Percentiles rank a stretch among this genome's conserved stretches.
phyloP scores from a whole-genome alignment of 176 grass and related monocot genomes.

The Oryza meridionalis region DNA sequence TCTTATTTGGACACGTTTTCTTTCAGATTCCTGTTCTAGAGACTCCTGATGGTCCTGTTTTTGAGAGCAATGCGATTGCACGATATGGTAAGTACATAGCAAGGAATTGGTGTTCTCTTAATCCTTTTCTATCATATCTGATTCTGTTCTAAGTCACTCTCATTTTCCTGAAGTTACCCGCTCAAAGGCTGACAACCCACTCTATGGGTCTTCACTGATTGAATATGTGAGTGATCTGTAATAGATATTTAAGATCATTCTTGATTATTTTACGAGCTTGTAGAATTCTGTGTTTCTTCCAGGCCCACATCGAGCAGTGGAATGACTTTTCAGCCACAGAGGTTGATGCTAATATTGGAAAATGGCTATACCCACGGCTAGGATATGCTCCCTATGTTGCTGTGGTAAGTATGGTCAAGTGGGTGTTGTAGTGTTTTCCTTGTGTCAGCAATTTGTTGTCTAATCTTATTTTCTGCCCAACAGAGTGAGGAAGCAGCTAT shows the following conservation, averaged over 20 bases:
- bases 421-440: background rate
- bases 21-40: constrained; percentile 79
- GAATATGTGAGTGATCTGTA: constrained; percentile 72
- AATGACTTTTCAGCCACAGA: constrained; percentile 70
- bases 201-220: constrained; percentile 75
- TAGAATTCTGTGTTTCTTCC: constrained; percentile 25
- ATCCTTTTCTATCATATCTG: background rate
- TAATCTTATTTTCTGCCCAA: constrained; percentile 17
- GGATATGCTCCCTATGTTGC: constrained; percentile 48
- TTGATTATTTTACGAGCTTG: background rate
- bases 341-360: constrained; percentile 62
- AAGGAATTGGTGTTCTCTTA: background rate
- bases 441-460: background rate
- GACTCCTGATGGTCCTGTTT: constrained; percentile 74
- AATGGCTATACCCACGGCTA: constrained; percentile 65
- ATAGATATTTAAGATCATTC: background rate
- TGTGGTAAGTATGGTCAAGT: constrained; percentile 43
- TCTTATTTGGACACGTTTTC: background rate
- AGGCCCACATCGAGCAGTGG: constrained; percentile 88
- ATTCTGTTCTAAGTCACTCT: background rate
- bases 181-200: constrained; percentile 66
- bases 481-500: constrained; percentile 67
- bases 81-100: constrained; percentile 59
- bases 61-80: constrained; percentile 90
- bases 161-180: constrained; percentile 56